These are phyloP conservation scores for Kwoniella europaea DNA, from an alignment of 768 basidiomycete genomes.

Conservation along the genomic window DNA sequence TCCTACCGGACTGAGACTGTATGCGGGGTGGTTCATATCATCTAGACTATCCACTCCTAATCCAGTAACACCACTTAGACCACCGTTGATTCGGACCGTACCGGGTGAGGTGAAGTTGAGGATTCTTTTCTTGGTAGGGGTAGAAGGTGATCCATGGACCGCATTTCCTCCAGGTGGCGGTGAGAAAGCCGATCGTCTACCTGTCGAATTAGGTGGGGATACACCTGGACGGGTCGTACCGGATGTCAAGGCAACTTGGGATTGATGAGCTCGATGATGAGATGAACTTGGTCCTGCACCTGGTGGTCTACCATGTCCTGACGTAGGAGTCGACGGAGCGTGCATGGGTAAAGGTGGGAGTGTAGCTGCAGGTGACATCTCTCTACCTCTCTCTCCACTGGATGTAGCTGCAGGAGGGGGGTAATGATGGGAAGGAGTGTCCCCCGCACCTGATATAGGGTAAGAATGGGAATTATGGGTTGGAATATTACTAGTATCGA, in stretches of 20 bases:
- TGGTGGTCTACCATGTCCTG: conserved; percentile 48
- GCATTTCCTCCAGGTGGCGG: conserved; percentile 34
- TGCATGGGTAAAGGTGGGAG: conserved; percentile 51
- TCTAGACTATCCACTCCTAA: conserved; percentile 64
- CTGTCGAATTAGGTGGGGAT: conserved; percentile 35
- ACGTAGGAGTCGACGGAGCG: conserved; percentile 52
- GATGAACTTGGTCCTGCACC: conserved; percentile 47
- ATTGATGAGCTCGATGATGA: conserved; percentile 48
- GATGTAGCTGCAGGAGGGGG: conserved; percentile 45
- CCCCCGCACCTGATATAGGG: conserved; percentile 67
- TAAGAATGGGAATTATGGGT: conserved; percentile 75
- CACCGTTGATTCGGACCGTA: conserved; percentile 61
- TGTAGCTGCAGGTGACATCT: conserved; percentile 44
- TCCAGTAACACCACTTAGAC: conserved; percentile 39
- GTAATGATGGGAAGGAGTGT: conserved; percentile 52
- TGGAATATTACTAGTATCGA: conserved; percentile 73
- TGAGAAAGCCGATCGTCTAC: conserved; percentile 44
- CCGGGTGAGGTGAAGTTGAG: conserved; percentile 55
- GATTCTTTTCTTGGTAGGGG: conserved; percentile 55
- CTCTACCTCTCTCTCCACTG: conserved; percentile 24
- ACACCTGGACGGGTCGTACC: conserved; percentile 24
- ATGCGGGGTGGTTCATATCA: conserved; percentile 82
- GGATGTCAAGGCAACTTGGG: conserved; percentile 43
- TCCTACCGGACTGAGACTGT: conserved; percentile 87
- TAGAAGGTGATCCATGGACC: conserved; percentile 43